Conservation (phyloP, 164 flowering plant genomes). For the Magnolia officinalis region DNA sequence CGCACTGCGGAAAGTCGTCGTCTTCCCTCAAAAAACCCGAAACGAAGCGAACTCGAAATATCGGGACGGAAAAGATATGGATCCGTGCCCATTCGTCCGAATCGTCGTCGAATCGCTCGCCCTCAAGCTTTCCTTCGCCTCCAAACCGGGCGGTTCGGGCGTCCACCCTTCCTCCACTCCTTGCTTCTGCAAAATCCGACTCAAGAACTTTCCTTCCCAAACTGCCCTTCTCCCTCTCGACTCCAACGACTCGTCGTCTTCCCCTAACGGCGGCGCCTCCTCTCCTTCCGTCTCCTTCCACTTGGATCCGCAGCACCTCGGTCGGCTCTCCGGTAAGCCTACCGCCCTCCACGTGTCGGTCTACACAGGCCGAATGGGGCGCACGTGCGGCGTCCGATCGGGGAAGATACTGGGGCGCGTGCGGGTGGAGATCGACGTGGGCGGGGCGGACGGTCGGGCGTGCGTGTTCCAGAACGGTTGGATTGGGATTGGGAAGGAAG, state of each 20-base stretch:
- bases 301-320: slow-evolving; percentile 56
- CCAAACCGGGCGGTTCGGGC: slow-evolving; percentile 42
- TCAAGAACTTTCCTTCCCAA: slow-evolving; percentile 61
- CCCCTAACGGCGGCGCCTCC: slow-evolving; percentile 21
- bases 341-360: slow-evolving; percentile 47
- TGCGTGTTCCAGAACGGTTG: slow-evolving; percentile 69
- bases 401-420: slow-evolving; percentile 64
- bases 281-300: slow-evolving; percentile 50
- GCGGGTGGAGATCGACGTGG: slow-evolving; percentile 35
- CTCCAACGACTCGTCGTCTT: slow-evolving; percentile 26
- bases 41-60: not conserved
- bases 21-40: not conserved
- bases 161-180: slow-evolving; percentile 67
- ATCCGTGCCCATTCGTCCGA: slow-evolving; percentile 87
- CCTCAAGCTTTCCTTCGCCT: slow-evolving; percentile 58
- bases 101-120: slow-evolving; percentile 69
- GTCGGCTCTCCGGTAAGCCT: slow-evolving; percentile 47
- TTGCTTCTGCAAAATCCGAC: slow-evolving; percentile 62
- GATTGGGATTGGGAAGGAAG: slow-evolving; percentile 37
- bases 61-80: slow-evolving; percentile 40
- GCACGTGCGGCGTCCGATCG: slow-evolving; percentile 50
- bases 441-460: slow-evolving; percentile 31
- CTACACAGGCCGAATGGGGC: slow-evolving; percentile 60
- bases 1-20: not conserved
- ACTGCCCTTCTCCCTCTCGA: slow-evolving; percentile 69